Conservation (phyloP, 768 basidiomycete species). For the Tylopilus sp. region DNA sequence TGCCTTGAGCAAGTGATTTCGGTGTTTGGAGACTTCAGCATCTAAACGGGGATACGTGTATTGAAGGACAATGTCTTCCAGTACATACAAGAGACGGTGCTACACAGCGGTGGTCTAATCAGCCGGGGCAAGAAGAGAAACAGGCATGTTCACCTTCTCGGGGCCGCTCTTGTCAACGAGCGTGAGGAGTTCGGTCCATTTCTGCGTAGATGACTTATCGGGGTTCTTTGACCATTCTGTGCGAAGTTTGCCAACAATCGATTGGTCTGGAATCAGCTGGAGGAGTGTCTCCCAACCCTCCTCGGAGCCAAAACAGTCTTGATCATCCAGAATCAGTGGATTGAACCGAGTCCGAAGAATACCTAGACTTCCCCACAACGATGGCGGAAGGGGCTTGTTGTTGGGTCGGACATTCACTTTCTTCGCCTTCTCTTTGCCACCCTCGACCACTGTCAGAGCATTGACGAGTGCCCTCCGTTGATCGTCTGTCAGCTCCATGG, state of each 20-base stretch:
- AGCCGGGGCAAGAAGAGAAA: background rate
- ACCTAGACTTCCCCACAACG: constrained; percentile 54
- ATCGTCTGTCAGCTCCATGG: constrained; percentile 88
- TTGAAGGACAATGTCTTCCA: constrained; percentile 88
- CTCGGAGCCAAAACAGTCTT: constrained; percentile 73
- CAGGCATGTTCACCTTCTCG: constrained; percentile 29
- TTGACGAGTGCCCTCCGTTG: constrained; percentile 84
- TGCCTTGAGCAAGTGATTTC: constrained; percentile 96
- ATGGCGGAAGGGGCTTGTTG: constrained; percentile 60
- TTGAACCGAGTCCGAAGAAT: constrained; percentile 56
- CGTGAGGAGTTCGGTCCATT: constrained; percentile 67
- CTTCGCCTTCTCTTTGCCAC: constrained; percentile 77
- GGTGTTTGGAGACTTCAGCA: constrained; percentile 94
- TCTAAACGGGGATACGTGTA: constrained; percentile 97
- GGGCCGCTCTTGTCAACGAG: constrained; percentile 4
- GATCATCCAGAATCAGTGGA: constrained; percentile 71
- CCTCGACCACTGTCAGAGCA: constrained; percentile 80
- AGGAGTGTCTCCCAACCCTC: constrained; percentile 75
- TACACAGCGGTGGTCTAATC: background rate
- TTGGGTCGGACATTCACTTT: constrained; percentile 67
- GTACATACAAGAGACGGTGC: constrained; percentile 35
- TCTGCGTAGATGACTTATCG: constrained; percentile 55
- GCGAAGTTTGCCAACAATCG: constrained; percentile 46
- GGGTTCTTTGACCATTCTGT: constrained; percentile 57
- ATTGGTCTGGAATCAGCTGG: constrained; percentile 65